A percentile compares a stretch with the other conserved stretches of the same genome.
These are phyloP conservation scores for Stagonosporopsis vannaccii DNA, from an alignment of 2,329 filamentous ascomycete species.

Conservation along the genomic window DNA sequence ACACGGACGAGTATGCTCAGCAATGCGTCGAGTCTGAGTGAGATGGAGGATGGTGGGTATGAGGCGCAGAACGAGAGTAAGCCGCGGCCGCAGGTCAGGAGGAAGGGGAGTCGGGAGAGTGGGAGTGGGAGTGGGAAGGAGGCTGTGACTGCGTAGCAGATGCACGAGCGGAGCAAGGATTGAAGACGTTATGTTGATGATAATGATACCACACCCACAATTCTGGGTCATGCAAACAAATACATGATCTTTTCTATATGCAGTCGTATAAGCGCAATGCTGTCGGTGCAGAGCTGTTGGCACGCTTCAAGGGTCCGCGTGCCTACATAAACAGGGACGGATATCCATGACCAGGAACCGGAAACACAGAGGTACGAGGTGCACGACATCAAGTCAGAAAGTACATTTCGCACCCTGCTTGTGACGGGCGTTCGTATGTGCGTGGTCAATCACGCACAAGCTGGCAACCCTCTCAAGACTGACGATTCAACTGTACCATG, in stretches of 20 bases:
- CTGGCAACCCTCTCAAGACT: no score
- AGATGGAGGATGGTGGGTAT: slow-evolving; percentile 25
- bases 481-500: no score
- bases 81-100: background rate
- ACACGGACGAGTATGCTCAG: slow-evolving; percentile 45
- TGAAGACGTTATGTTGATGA: background rate
- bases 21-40: slow-evolving; percentile 33
- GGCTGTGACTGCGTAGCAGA: slow-evolving; percentile 6
- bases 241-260: background rate
- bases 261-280: no score
- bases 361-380: no score
- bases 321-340: no score
- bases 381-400: no score
- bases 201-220: slow-evolving; percentile 2
- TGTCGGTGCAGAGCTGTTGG: no score
- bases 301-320: no score
- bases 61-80: slow-evolving; percentile 12
- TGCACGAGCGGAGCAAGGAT: background rate
- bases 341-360: no score
- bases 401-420: no score
- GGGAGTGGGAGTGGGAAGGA: slow-evolving; percentile 15
- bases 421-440: no score
- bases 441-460: no score
- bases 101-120: slow-evolving; percentile 13
- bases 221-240: background rate